These are phyloP conservation scores for Citrullus amarus DNA, from an alignment of 306 rosid species.

Conservation along the genomic window DNA sequence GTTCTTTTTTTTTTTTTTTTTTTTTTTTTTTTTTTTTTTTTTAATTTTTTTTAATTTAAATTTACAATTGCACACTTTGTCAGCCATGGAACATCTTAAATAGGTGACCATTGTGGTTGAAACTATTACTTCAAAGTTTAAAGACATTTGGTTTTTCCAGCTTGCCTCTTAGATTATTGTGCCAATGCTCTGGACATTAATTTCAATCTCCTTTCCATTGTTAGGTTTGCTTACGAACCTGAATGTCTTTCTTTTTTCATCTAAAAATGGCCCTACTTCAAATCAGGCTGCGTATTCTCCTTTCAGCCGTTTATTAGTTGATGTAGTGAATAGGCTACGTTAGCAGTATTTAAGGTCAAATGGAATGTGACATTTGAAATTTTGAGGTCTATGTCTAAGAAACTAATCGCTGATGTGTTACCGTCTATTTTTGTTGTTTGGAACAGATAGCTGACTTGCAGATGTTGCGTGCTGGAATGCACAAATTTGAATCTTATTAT, in stretches of 20 bases:
- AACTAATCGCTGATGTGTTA: not conserved
- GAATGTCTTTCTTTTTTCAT: not conserved
- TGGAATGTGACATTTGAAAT: not conserved
- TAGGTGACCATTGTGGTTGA: not conserved
- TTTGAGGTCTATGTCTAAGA: not conserved
- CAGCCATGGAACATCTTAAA: not conserved
- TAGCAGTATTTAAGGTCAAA: not conserved
- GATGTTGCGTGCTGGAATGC: conserved; percentile 58
- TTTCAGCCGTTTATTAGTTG: not conserved
- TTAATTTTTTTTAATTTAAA: not conserved
- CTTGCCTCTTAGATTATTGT: not conserved
- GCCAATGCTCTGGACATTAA: not conserved
- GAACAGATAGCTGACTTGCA: conserved; percentile 72
- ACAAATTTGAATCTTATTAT: conserved; percentile 82
- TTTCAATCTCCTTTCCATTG: not conserved
- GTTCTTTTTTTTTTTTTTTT: not conserved
- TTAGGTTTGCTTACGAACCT: not conserved
- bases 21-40: no score
- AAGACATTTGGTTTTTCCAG: not conserved
- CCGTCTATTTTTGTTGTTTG: not conserved
- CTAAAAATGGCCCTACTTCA: not conserved
- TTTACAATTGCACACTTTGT: not conserved
- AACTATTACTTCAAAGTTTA: not conserved
- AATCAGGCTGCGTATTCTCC: not conserved
- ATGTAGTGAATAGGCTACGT: not conserved